Evolutionary conservation across 768 basidiomycete genomes (phyloP), one percentile per base, ranked within the genome.

Genomic region (Megacollybia marginata): DNA sequence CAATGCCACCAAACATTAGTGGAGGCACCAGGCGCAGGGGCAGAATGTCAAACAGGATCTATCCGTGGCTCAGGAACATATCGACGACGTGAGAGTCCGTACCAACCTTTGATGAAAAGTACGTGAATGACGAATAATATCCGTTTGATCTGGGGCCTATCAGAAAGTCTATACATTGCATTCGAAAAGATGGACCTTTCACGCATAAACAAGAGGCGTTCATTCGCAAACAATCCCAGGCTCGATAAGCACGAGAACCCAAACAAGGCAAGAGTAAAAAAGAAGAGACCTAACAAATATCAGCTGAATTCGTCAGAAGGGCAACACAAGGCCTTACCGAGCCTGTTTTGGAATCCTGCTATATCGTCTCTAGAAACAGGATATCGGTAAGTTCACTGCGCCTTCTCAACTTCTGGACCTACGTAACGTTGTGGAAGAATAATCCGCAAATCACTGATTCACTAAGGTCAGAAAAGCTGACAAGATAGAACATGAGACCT

Each of bases 181-280:
- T 19, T 33, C 9, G 28, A 6, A 47, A 32, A 16, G 28, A 15
- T 23, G 40, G 54, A 94, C 89, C 95, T 77, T 67, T 99, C 96
- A n/a, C 96, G 84, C 82, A 97, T 97, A 71, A 98, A 99, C 45
- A 99, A 68, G 51, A 98, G 84, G 42, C 96, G 79, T 61, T 99
- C 96, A 56, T 91, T 92, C 5, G 96, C 90, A 61, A 99, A 98
- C 46, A 96, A 68, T 3, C 92, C 89, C 46, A 99, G 70, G 48
- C 94, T 97, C 9, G 93, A 93, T 49, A 99, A 68, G 62, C 92
- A 95, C 5, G 95, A 95, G 69, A 99, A 98, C 2, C 93, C 96
- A 57, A 99, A 98, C 9, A 99, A 71, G 1, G 93, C 85, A n/a
- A 99, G 73, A 3, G 92, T 85, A 69, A 99, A 99, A 74, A 99